Base-by-base conservation (phyloP, 345 rosid genomes). In the Laguncularia racemosa region DNA sequence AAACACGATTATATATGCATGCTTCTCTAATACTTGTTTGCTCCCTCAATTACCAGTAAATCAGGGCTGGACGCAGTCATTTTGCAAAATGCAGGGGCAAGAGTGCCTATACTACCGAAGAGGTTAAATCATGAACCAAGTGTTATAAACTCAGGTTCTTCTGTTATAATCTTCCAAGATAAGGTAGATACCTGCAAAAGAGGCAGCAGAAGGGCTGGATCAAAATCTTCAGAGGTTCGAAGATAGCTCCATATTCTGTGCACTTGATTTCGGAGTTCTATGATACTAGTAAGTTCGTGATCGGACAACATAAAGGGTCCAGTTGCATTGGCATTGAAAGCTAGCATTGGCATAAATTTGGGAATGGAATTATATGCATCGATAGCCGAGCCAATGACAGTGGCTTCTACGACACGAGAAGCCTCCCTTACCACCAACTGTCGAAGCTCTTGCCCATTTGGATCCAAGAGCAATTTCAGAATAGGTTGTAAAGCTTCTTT, bases 401-500 rank as follows among this genome's bases (percentile, higher is more conserved):
- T 47, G 48, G 97, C 88, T 76, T 89, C 97, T 49, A 79, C 77
- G 49, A 89, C 88, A 15, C 84, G 72, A 26, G 81, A 83, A 68
- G 99, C 81, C 78, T 93, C 99, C 72, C 86, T 83, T 55, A 85
- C 78, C 16, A 89, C 95, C 56, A 93, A 78, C 50, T 16, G 43
- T 62, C 89, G 71, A 53, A 93, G 93, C 67, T 83, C 88, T 81
- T 89, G 95, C 15, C 97, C 95, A 14, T 89, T 82, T 44, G 82
- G 79, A 58, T 65, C 89, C 66, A 93, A 50, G 46, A 93, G 69
- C 26, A 93, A 79, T 79, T 77, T 82, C 66, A 89, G 62, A 67
- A 86, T 89, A 46, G 99, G 99, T 59, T 93, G 99, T 54, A 93
- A 62, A 51, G 91, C 99, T 46, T 86, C 97, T 64, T 84, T 89